These are phyloP conservation scores for Nannizzia gypsea DNA, from an alignment of 2,329 filamentous ascomycete genomes.

Conservation along the genomic window DNA sequence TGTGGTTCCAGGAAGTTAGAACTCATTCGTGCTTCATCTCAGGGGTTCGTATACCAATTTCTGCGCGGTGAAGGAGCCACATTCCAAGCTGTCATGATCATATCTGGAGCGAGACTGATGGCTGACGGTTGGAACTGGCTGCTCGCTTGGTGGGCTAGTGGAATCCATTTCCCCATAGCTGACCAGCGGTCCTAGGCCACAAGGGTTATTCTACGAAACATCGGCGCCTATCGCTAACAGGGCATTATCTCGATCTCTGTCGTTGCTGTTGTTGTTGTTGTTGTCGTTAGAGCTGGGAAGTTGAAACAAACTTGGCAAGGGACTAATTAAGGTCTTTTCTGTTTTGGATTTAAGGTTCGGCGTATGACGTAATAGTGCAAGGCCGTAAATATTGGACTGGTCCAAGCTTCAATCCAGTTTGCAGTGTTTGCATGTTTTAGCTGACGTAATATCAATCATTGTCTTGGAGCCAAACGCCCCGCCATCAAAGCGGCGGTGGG, in stretches of 20 bases:
- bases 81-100: constrained; percentile 22
- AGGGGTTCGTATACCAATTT: constrained; percentile 34
- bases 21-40: constrained; percentile 12
- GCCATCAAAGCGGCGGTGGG: neutral
- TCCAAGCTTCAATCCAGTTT: neutral
- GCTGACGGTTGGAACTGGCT: constrained; percentile 9
- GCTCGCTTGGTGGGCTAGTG: constrained; percentile 5
- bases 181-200: neutral
- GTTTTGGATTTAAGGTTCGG: neutral
- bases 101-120: constrained; percentile 11
- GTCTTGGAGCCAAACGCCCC: neutral
- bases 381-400: neutral
- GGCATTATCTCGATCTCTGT: neutral
- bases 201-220: neutral
- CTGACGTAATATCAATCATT: neutral
- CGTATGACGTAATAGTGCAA: neutral
- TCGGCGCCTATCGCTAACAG: neutral
- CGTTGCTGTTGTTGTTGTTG: neutral
- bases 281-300: neutral
- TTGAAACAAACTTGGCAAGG: neutral
- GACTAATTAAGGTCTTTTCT: neutral
- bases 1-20: constrained; percentile 16
- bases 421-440: neutral
- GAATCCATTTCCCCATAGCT: constrained; percentile 13
- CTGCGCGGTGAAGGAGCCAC: constrained; percentile 43